phyloP scores from a whole-genome alignment of 2,329 filamentous ascomycete species.

The Zasmidium cellare region DNA sequence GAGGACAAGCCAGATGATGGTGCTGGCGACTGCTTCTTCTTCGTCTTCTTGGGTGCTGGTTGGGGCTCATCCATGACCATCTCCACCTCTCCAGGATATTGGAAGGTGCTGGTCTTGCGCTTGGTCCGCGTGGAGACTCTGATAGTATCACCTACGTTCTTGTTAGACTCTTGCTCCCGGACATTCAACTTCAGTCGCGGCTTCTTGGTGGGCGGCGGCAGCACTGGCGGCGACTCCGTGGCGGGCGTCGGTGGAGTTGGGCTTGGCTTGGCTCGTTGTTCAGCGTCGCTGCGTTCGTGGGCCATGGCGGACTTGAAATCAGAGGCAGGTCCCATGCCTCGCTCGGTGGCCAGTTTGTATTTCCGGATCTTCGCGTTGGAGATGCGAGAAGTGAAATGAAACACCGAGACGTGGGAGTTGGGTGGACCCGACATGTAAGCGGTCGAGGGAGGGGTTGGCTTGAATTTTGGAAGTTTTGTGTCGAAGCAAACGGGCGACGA shows the following conservation, averaged over 20 bases:
- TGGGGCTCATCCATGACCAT: slow-evolving; percentile 9
- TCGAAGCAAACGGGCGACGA: slow-evolving; percentile 1
- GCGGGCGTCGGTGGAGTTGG: slow-evolving; percentile 4
- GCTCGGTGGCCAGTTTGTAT: slow-evolving; percentile 27
- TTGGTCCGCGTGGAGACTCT: slow-evolving; percentile 24
- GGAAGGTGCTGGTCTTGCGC: slow-evolving; percentile 17
- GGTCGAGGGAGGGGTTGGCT: neutral
- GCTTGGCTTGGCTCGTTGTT: neutral
- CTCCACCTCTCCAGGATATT: slow-evolving; percentile 21
- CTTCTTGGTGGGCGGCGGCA: slow-evolving; percentile 26
- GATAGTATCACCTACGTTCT: slow-evolving; percentile 21
- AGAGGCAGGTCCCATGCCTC: slow-evolving; percentile 24
- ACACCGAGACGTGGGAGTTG: slow-evolving; percentile 20
- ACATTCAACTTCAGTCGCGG: slow-evolving; percentile 31
- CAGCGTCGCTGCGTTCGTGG: slow-evolving; percentile 4
- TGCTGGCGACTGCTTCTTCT: slow-evolving; percentile 14
- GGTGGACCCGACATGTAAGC: slow-evolving; percentile 9
- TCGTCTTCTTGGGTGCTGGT: slow-evolving; percentile 1
- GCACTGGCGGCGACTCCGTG: slow-evolving; percentile 10
- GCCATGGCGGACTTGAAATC: slow-evolving; percentile 1
- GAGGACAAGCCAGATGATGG: slow-evolving; percentile 27
- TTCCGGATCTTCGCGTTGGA: slow-evolving; percentile 31
- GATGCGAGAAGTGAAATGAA: slow-evolving; percentile 31
- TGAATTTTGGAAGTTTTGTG: slow-evolving; percentile 3
- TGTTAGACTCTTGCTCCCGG: slow-evolving; percentile 13